Percentiles rank a stretch among this genome's conserved stretches.
These are phyloP conservation scores for Endoconidiophora laricicola DNA, from an alignment of 2,329 filamentous ascomycete species.

Conservation along the genomic window DNA sequence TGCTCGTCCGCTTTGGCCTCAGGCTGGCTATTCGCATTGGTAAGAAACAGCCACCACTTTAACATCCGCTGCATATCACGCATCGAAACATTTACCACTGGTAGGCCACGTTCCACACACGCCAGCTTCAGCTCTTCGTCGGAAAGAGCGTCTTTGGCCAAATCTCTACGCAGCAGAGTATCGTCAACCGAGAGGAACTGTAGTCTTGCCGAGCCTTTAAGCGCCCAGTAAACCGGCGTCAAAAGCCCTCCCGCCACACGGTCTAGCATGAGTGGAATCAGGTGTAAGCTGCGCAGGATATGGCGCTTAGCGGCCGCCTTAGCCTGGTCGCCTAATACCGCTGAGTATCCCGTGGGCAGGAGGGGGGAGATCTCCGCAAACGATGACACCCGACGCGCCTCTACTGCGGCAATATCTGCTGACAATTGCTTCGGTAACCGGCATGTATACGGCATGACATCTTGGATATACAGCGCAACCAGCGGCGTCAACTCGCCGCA, in stretches of 20 bases:
- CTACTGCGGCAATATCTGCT: conserved; percentile 20
- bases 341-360: conserved; percentile 21
- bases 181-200: conserved; percentile 57
- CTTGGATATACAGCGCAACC: conserved; percentile 52
- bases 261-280: conserved; percentile 35
- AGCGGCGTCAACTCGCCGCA: conserved; percentile 80
- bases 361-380: conserved; percentile 27
- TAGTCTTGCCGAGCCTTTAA: conserved; percentile 36
- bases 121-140: conserved; percentile 51
- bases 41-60: conserved; percentile 31
- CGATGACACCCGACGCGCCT: conserved; percentile 33
- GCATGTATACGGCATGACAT: conserved; percentile 63
- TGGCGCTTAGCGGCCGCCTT: conserved; percentile 19
- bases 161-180: conserved; percentile 43
- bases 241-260: conserved; percentile 30
- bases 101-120: conserved; percentile 51
- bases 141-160: conserved; percentile 39
- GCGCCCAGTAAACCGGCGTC: conserved; percentile 34
- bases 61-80: conserved; percentile 33
- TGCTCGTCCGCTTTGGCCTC: conserved; percentile 18
- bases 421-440: conserved; percentile 60
- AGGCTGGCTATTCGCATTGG: conserved; percentile 20
- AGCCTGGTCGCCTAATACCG: background rate
- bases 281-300: conserved; percentile 26
- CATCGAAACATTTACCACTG: conserved; percentile 40